These are phyloP conservation scores for Candida germanica DNA, from an alignment of 805 yeast genomes.

Conservation along the genomic window DNA sequence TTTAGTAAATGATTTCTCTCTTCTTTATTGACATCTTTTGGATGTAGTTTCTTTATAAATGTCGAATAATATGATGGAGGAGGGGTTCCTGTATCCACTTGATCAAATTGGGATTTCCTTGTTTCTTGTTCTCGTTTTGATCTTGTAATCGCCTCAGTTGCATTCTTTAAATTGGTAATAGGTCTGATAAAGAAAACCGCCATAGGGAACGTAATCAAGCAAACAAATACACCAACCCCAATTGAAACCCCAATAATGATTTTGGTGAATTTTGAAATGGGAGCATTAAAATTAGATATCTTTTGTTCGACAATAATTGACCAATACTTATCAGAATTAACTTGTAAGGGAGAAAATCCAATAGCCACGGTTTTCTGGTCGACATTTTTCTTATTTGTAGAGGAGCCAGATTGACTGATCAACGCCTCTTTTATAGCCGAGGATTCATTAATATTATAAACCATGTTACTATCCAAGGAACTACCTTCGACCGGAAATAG, in stretches of 20 bases:
- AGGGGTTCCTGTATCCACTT: conserved; percentile 8
- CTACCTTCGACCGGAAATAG: conserved; percentile 25
- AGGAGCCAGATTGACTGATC: conserved; percentile 22
- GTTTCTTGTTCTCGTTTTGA: conserved; percentile 27
- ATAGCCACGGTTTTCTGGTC: conserved; percentile 28
- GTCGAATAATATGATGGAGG: conserved; percentile 18
- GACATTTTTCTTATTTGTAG: conserved; percentile 21
- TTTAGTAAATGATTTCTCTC: conserved; percentile 2
- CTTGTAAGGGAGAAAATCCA: conserved; percentile 28
- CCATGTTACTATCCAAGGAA: conserved; percentile 17
- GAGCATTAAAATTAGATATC: conserved; percentile 55
- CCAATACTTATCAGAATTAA: conserved; percentile 51
- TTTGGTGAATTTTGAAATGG: conserved; percentile 57
- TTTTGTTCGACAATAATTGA: conserved; percentile 69
- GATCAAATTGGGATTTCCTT: not conserved
- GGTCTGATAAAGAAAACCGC: conserved; percentile 86
- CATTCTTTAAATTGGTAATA: conserved; percentile 71
- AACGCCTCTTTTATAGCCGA: conserved; percentile 29
- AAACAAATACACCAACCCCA: conserved; percentile 72
- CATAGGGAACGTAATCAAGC: conserved; percentile 73
- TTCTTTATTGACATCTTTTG: not conserved
- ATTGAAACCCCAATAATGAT: conserved; percentile 77
- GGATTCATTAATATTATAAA: conserved; percentile 26
- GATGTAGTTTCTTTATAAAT: conserved; percentile 11
- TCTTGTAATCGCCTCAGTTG: conserved; percentile 68